Evolutionary conservation across 1,139 yeast species (phyloP).

Genomic region (Pichia sp.): DNA sequence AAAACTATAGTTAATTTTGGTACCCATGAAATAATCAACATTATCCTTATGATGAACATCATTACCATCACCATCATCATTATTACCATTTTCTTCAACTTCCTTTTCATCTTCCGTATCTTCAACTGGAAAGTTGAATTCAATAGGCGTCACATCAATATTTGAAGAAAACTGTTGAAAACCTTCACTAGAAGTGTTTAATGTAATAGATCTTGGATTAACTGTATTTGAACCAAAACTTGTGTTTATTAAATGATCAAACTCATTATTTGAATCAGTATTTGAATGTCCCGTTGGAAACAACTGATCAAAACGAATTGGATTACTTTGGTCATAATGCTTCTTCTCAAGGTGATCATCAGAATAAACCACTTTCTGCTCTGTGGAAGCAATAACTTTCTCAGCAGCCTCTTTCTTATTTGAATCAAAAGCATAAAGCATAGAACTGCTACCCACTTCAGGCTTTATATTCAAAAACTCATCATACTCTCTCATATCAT

Average conservation of each 20-base stretch:
- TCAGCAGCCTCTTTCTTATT: too few species aligned
- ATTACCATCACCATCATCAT: background rate
- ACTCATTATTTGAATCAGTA: background rate
- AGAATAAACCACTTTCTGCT: too few species aligned
- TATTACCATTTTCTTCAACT: too few species aligned
- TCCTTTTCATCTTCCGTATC: background rate
- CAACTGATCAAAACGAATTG: too few species aligned
- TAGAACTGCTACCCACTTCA: too few species aligned
- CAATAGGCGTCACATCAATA: background rate
- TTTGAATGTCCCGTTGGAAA: too few species aligned
- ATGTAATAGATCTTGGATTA: background rate
- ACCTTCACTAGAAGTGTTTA: background rate
- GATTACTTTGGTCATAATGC: too few species aligned
- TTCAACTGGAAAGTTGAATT: background rate
- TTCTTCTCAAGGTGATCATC: too few species aligned
- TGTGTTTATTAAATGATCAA: background rate
- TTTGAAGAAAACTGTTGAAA: background rate
- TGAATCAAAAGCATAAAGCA: too few species aligned
- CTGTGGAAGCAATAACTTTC: too few species aligned
- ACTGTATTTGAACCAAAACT: background rate
- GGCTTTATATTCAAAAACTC: too few species aligned
- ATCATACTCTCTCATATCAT: too few species aligned
- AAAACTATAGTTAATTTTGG: background rate
- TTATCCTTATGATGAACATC: background rate
- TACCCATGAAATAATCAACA: background rate